Base-by-base conservation (phyloP, 202 grass and related monocot genomes). In the Schoenoplectus triqueter region DNA sequence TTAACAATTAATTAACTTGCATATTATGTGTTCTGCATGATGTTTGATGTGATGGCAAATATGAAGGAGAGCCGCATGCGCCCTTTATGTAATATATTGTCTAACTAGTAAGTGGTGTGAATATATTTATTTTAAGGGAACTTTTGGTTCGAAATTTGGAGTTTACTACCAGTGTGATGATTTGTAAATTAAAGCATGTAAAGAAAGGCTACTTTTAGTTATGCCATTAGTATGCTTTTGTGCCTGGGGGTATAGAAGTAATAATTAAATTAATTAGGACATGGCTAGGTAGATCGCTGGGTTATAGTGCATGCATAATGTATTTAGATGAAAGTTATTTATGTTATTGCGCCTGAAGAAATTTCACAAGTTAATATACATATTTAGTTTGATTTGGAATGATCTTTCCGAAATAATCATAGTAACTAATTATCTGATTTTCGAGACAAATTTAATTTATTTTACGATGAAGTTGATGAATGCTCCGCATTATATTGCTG, bases 1-100 rank as follows among this genome's bases (percentile, higher is more conserved):
- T 83, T 83, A 83, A 52, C 49, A 10, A 68, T 83, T 22, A 10
- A 83, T 20, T 21, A 49, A 20, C 47, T 83, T 21, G 64, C 81
- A 70, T 57, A 56, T 66, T 66, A 46, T 66, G 21, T 22, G 4
- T 59, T 69, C 6, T 64, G 19, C 52, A 8, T 17, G 47, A 73
- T 50, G 46, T 73, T 73, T 51, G 54, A 78, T 77, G 40, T 77
- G 73, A 77, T 41, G 31, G 14, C 14, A 60, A 78, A 55, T 39
- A 61, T 78, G 11, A 59, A 60, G 4, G 22, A 31, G 31, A 61
- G 55, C 13, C 44, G 8, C 46, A 73, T 73, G 75, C 41, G 54
- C 52, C 39, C 14, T 45, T 78, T 51, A 45, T 78, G 55, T 78
- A 78, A 76, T 66, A 31, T 42, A 67, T 78, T 78, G 31, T 45